phyloP scores from a whole-genome alignment of 805 yeast species.

The Limtongia smithiae region DNA sequence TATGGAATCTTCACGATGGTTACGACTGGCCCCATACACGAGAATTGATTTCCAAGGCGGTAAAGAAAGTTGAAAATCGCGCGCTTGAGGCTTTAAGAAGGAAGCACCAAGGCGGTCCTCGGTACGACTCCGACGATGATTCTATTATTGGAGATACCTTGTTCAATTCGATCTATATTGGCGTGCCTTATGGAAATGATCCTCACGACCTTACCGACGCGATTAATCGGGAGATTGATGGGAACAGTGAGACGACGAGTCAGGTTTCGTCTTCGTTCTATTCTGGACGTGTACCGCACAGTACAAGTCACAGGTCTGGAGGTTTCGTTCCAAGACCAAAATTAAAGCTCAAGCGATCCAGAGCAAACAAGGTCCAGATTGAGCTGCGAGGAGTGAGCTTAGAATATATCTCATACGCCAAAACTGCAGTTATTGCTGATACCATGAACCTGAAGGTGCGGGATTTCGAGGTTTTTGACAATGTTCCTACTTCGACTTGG shows the following conservation, averaged over 20 bases:
- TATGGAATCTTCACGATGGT: conserved; percentile 69
- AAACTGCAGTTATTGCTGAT: conserved; percentile 36
- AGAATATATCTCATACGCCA: conserved; percentile 45
- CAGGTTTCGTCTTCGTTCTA: conserved; percentile 19
- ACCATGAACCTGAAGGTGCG: conserved; percentile 48
- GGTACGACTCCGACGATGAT: conserved; percentile 23
- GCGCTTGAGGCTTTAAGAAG: conserved; percentile 39
- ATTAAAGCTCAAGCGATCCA: conserved; percentile 63
- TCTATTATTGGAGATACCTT: conserved; percentile 56
- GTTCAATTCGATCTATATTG: conserved; percentile 76
- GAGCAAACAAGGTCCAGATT: conserved; percentile 53
- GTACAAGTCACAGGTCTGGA: not conserved
- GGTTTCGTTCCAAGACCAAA: conserved; percentile 34
- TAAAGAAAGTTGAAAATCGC: conserved; percentile 55
- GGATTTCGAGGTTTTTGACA: conserved; percentile 64
- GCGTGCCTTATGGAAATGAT: conserved; percentile 49
- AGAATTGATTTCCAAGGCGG: conserved; percentile 58
- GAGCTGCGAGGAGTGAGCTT: conserved; percentile 55
- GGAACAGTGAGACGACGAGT: conserved; percentile 33
- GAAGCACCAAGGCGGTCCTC: conserved; percentile 15
- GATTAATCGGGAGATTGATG: conserved; percentile 53
- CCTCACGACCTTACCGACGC: conserved; percentile 40
- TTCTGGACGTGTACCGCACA: conserved; percentile 7
- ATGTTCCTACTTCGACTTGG: conserved; percentile 87
- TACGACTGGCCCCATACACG: conserved; percentile 87